Base-by-base conservation (phyloP, 768 basidiomycete genomes). In the Leccinum truebloodii region DNA sequence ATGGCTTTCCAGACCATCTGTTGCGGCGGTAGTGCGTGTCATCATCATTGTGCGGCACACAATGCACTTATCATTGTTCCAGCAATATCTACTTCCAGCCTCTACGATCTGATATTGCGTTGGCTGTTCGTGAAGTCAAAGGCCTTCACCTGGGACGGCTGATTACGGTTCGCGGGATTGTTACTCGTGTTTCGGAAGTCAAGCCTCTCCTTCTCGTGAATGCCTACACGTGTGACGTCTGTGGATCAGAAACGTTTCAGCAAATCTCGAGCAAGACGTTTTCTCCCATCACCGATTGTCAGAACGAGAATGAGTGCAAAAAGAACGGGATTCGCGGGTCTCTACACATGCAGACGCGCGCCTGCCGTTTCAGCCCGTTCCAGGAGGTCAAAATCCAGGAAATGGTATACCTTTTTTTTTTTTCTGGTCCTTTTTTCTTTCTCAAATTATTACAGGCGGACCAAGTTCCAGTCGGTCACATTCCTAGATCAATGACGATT, bases 321-420 rank as follows among this genome's bases (percentile, higher is more conserved):
- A 88, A 86, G 76, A 95, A 99, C 69, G 83, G 86, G 13, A 86
- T 94, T 55, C 87, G 80, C n/a, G 95, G 95, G 10, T 89, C 92
- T 22, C 77, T 99, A 56, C 94, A 97, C 71, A 98, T 98, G 96
- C 97, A 98, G 76, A 99, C 97, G 6, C 85, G 97, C 50, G 97
- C 97, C 22, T 94, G 93, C 76, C 86, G 95, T 57, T 99, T 99
- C 75, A 92, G 89, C 67, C 95, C 97, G 0, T 99, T 98, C 81
- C 97, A 99, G 72, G 97, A 99, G 75, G 86, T 97, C 62, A 96
- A 96, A 76, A 95, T 99, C 58, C 97, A 99, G 73, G 97, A 99
- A 75, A 96, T 99, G 95, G 95, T 92, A 59, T 80, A 48, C 3
- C 13, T 18, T 13, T 20, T 20, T 18, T 13, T 20, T 20, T 54